Percentiles rank a stretch among this genome's conserved stretches.
phyloP scores from a whole-genome alignment of 2,329 filamentous ascomycete genomes.

The Sporothrix humicola region DNA sequence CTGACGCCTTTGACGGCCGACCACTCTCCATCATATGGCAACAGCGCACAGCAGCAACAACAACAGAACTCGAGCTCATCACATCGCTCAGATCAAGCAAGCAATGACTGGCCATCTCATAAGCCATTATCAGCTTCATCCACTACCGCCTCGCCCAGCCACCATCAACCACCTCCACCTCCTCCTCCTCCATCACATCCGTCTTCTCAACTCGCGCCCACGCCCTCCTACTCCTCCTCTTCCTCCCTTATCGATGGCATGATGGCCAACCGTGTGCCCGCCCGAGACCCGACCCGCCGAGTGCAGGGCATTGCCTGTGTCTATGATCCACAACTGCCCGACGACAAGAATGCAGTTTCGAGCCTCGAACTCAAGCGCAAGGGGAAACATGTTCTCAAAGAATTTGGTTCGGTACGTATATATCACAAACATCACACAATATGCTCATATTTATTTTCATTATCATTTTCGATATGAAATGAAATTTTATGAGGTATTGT shows the following conservation, averaged over 20 bases:
- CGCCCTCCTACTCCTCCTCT: slow-evolving; percentile 18
- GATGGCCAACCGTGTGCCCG: slow-evolving; percentile 53
- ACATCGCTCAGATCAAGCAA: slow-evolving; percentile 7
- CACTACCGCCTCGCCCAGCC: slow-evolving; percentile 57
- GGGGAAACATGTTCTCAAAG: slow-evolving; percentile 65
- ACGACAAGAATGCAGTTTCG: slow-evolving; percentile 54
- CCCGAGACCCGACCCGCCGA: slow-evolving; percentile 61
- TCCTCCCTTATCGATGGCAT: slow-evolving; percentile 26
- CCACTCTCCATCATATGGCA: slow-evolving; percentile 55
- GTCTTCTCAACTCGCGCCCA: slow-evolving; percentile 37
- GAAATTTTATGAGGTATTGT: not conserved
- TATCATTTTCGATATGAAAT: not conserved
- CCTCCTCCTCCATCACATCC: slow-evolving; percentile 49
- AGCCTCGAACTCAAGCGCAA: slow-evolving; percentile 58
- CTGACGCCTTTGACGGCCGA: slow-evolving; percentile 58
- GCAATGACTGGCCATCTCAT: not conserved
- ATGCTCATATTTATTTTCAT: too few species aligned
- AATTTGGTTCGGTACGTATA: slow-evolving; percentile 70
- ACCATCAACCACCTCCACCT: slow-evolving; percentile 56
- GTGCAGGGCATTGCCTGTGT: slow-evolving; percentile 64
- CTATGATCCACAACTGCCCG: slow-evolving; percentile 61
- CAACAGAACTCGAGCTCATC: not conserved
- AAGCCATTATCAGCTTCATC: slow-evolving; percentile 45
- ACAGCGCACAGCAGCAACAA: not conserved
- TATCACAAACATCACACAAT: not conserved